Evolutionary conservation across 2,329 filamentous ascomycete genomes (phyloP).

Genomic region (Anthostomella pinea): DNA sequence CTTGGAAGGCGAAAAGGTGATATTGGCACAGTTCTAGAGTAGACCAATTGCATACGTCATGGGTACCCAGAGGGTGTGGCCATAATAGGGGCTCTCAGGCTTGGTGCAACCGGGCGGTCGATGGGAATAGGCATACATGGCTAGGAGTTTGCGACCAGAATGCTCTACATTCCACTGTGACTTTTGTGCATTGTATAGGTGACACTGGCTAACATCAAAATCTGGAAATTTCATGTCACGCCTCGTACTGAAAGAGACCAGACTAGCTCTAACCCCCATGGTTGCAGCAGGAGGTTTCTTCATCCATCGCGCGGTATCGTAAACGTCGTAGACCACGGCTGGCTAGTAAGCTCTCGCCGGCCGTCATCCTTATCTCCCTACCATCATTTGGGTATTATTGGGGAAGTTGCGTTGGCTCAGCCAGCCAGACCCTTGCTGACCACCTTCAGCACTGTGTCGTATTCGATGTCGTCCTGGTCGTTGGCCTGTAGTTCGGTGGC

Average conservation of each 20-base stretch:
- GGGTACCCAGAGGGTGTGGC: no score
- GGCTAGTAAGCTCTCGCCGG: background rate
- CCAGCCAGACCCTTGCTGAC: conserved; percentile 61
- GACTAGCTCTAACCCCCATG: conserved; percentile 22
- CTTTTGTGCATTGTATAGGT: conserved; percentile 31
- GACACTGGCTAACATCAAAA: conserved; percentile 33
- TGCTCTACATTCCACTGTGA: conserved; percentile 29
- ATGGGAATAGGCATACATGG: conserved; percentile 13
- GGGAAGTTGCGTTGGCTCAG: conserved; percentile 31
- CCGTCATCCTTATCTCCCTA: conserved; percentile 15
- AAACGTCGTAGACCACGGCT: conserved; percentile 21
- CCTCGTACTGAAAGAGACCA: conserved; percentile 28
- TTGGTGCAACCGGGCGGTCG: no score
- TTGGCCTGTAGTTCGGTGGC: conserved; percentile 80
- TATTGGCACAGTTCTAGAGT: background rate
- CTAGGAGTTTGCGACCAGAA: conserved; percentile 20
- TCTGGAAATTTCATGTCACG: conserved; percentile 32
- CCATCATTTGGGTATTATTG: conserved; percentile 9
- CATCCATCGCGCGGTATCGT: conserved; percentile 25
- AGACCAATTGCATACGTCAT: background rate
- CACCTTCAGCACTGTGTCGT: conserved; percentile 64
- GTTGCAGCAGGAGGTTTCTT: conserved; percentile 16
- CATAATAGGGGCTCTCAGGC: no score
- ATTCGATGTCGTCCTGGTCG: conserved; percentile 79
- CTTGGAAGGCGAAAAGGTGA: conserved; percentile 57